A percentile compares a stretch with the other conserved stretches of the same genome.
Evolutionary conservation across 345 rosid species (phyloP).

Genomic region (Brassica carinata): DNA sequence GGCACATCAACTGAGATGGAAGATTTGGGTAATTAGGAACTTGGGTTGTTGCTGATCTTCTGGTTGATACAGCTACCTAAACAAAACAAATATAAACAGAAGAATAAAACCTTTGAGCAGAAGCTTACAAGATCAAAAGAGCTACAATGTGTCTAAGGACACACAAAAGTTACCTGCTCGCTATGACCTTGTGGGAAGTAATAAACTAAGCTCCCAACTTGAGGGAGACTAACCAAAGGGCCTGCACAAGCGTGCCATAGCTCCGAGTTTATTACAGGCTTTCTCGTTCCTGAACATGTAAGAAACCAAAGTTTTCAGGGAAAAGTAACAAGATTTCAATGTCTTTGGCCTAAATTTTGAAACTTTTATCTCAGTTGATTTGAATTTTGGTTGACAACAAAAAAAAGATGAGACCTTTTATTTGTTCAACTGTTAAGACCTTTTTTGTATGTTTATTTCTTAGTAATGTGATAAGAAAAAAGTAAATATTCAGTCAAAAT

Average conservation of each 20-base stretch:
- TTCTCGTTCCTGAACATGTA: slow-evolving; percentile 56
- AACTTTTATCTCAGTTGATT: background rate
- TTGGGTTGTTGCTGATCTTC: slow-evolving; percentile 82
- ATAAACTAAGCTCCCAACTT: slow-evolving; percentile 87
- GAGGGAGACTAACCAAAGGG: slow-evolving; percentile 93
- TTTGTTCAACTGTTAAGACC: background rate
- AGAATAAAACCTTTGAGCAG: background rate
- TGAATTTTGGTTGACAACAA: background rate
- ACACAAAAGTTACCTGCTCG: slow-evolving; percentile 69
- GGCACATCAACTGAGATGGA: slow-evolving; percentile 93
- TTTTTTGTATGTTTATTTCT: background rate
- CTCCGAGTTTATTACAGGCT: slow-evolving; percentile 74
- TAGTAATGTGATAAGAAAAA: background rate
- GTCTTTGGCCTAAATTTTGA: background rate
- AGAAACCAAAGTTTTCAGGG: background rate
- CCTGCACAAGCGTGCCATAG: slow-evolving; percentile 99
- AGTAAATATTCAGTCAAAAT: background rate
- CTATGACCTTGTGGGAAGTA: slow-evolving; percentile 99
- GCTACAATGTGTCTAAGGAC: background rate
- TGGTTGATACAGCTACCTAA: slow-evolving; percentile 93
- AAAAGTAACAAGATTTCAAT: background rate
- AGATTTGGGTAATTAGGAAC: slow-evolving; percentile 96
- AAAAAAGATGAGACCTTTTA: background rate
- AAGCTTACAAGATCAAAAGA: background rate
- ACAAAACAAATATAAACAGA: background rate